phyloP scores from a whole-genome alignment of 257 asterid genomes.

The Nicotiana tabacum region DNA sequence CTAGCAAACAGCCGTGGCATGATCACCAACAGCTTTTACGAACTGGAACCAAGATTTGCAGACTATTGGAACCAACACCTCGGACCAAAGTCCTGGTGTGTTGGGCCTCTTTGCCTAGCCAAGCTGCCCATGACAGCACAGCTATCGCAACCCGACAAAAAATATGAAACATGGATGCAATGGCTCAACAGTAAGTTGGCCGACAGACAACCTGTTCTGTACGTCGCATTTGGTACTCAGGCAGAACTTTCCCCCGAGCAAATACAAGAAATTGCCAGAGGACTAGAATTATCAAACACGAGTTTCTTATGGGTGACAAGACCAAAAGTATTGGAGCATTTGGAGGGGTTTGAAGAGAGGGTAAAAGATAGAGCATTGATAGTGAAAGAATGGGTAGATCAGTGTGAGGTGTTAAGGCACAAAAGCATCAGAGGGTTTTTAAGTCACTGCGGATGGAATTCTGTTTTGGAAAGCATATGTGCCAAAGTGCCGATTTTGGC shows the following conservation, averaged over 20 bases:
- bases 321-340: neutral
- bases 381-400: slow-evolving; percentile 63
- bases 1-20: slow-evolving; percentile 43
- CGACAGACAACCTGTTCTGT: slow-evolving; percentile 35
- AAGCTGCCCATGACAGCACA: neutral
- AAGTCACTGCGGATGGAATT: slow-evolving; percentile 89
- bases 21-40: slow-evolving; percentile 46
- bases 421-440: slow-evolving; percentile 41
- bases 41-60: slow-evolving; percentile 37
- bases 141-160: neutral
- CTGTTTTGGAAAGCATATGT: slow-evolving; percentile 50
- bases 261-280: slow-evolving; percentile 40
- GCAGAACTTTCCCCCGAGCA: slow-evolving; percentile 53
- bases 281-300: slow-evolving; percentile 44
- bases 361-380: slow-evolving; percentile 37
- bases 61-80: slow-evolving; percentile 43
- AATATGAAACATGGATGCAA: slow-evolving; percentile 18
- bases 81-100: slow-evolving; percentile 46
- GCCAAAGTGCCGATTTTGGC: slow-evolving; percentile 58
- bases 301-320: slow-evolving; percentile 60
- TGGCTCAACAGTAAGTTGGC: slow-evolving; percentile 43
- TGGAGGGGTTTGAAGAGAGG: slow-evolving; percentile 23
- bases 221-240: slow-evolving; percentile 76
- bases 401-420: slow-evolving; percentile 39
- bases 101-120: slow-evolving; percentile 62